Evolutionary conservation across 768 basidiomycete genomes (phyloP).

Genomic region (Tricholoma flavovirens): DNA sequence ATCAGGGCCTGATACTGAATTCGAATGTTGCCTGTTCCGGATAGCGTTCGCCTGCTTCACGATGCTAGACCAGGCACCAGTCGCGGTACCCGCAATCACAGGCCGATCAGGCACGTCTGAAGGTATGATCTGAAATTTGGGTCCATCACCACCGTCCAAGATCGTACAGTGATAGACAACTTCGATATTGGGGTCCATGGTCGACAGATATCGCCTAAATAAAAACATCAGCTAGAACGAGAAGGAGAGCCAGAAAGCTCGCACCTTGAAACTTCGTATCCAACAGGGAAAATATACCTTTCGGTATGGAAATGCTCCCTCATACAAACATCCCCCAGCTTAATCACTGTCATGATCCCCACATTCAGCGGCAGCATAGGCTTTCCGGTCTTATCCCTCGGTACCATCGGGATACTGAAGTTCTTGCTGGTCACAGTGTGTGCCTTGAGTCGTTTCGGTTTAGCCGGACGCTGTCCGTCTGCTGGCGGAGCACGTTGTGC

Average conservation of each 20-base stretch:
- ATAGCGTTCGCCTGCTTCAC: constrained; percentile 79
- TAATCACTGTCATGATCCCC: constrained; percentile 82
- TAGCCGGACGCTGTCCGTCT: constrained; percentile 44
- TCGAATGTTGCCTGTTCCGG: constrained; percentile 76
- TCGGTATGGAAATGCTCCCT: constrained; percentile 85
- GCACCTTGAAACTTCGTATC: constrained; percentile 77
- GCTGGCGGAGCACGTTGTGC: constrained; percentile 22
- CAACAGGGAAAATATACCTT: constrained; percentile 84
- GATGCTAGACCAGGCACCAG: constrained; percentile 81
- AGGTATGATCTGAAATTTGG: constrained; percentile 80
- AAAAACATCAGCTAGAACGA: constrained; percentile 3
- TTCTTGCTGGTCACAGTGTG: constrained; percentile 76
- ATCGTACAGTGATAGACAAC: constrained; percentile 81
- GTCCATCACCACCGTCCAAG: constrained; percentile 78
- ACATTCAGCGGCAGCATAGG: constrained; percentile 77
- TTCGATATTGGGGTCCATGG: constrained; percentile 56
- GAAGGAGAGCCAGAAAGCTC: constrained; percentile 13
- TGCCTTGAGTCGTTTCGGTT: constrained; percentile 74
- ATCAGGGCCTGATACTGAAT: constrained; percentile 84
- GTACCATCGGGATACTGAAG: constrained; percentile 73
- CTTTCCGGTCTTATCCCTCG: constrained; percentile 62
- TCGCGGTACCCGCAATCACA: constrained; percentile 81
- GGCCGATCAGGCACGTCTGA: constrained; percentile 65
- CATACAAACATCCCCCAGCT: constrained; percentile 71
- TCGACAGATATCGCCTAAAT: constrained; percentile 71